These are phyloP conservation scores for Exobasidium cylindrosporum DNA, from an alignment of 1,284 basidiomycete genomes.

Conservation along the genomic window DNA sequence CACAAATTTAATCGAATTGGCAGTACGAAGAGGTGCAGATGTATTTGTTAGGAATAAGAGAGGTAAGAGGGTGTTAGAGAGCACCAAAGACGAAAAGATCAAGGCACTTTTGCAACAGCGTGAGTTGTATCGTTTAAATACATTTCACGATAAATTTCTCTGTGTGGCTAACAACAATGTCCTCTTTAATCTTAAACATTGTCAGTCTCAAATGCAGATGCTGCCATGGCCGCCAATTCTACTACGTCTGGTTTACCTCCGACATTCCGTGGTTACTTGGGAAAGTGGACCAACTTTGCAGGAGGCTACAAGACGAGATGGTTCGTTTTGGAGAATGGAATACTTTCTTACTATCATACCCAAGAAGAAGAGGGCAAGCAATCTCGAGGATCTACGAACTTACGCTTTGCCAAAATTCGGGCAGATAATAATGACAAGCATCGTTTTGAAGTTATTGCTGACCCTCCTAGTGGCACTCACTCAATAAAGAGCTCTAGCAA, in stretches of 20 bases:
- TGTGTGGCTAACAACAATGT: neutral
- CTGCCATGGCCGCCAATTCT: constrained; percentile 59
- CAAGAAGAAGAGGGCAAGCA: constrained; percentile 87
- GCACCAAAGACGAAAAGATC: constrained; percentile 70
- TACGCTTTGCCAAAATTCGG: constrained; percentile 68
- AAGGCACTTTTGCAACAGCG: constrained; percentile 77
- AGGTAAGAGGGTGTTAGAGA: constrained; percentile 73
- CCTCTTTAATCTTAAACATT: too few relatives aligned
- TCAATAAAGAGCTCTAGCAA: constrained; percentile 57
- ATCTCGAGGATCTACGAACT: constrained; percentile 81
- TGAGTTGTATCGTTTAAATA: constrained; percentile 5
- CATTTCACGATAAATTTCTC: too few relatives aligned
- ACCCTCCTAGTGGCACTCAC: constrained; percentile 17
- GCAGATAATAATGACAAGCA: constrained; percentile 61
- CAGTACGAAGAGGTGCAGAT: constrained; percentile 80
- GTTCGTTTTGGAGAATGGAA: constrained; percentile 86
- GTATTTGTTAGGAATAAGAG: constrained; percentile 80
- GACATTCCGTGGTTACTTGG: constrained; percentile 56
- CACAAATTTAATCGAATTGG: constrained; percentile 75
- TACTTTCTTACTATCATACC: constrained; percentile 73
- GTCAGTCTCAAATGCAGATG: constrained; percentile 42
- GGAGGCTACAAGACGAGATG: constrained; percentile 87
- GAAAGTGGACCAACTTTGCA: constrained; percentile 86
- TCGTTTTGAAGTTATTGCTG: constrained; percentile 77
- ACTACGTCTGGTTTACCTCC: constrained; percentile 36